Percentiles rank a stretch among this genome's conserved stretches.
Conservation (phyloP, 495 filamentous ascomycete genomes). For the Immersiella caudata region DNA sequence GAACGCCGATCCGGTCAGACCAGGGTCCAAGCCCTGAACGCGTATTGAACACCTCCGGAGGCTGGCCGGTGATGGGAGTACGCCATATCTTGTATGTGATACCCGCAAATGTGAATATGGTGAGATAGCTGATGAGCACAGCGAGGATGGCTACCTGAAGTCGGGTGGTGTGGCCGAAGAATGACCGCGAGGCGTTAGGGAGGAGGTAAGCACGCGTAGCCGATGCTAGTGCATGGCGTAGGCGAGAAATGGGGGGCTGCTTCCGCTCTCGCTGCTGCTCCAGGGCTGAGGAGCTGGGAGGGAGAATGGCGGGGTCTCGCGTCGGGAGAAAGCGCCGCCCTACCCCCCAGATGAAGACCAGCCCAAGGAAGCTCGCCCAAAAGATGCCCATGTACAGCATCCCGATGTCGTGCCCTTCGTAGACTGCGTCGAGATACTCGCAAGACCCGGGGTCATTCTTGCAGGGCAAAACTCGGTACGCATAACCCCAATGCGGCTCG, state of each 20-base stretch:
- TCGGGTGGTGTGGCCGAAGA: slow-evolving; percentile 47
- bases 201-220: slow-evolving; percentile 50
- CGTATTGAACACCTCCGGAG: slow-evolving; percentile 51
- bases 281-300: slow-evolving; percentile 5
- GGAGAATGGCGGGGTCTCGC: neutral
- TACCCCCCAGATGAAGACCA: slow-evolving; percentile 55
- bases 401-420: slow-evolving; percentile 58
- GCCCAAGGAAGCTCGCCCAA: slow-evolving; percentile 57
- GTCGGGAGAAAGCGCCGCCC: slow-evolving; percentile 36
- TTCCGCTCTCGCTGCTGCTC: slow-evolving; percentile 8
- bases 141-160: slow-evolving; percentile 47
- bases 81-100: slow-evolving; percentile 62
- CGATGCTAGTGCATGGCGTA: slow-evolving; percentile 28
- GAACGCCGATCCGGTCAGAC: slow-evolving; percentile 62
- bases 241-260: slow-evolving; percentile 43
- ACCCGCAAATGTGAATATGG: slow-evolving; percentile 66
- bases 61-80: slow-evolving; percentile 56
- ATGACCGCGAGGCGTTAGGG: slow-evolving; percentile 40
- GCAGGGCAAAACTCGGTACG: slow-evolving; percentile 58
- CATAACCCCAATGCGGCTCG: slow-evolving; percentile 66
- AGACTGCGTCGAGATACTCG: slow-evolving; percentile 65
- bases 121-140: slow-evolving; percentile 55
- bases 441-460: slow-evolving; percentile 62
- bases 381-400: slow-evolving; percentile 66
- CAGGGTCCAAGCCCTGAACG: slow-evolving; percentile 62